A percentile compares a stretch with the other conserved stretches of the same genome.
These are phyloP conservation scores for Suillus fuscotomentosus DNA, from an alignment of 768 basidiomycete genomes.

Conservation along the genomic window DNA sequence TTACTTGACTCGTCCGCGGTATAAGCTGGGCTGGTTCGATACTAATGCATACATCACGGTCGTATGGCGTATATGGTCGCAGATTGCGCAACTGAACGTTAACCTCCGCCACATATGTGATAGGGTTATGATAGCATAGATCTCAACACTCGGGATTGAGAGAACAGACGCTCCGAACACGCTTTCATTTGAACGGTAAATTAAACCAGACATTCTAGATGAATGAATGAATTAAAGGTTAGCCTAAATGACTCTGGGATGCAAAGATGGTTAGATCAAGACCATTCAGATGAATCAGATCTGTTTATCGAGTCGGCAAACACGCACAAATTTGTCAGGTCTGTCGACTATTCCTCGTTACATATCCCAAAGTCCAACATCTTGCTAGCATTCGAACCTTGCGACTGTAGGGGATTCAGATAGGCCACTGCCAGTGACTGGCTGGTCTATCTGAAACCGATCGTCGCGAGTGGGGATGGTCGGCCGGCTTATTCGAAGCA, in stretches of 20 bases:
- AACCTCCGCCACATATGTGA: background rate
- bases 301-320: background rate
- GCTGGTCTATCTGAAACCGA: background rate
- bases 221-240: background rate
- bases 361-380: background rate
- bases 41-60: background rate
- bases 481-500: background rate
- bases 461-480: background rate
- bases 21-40: background rate
- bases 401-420: background rate
- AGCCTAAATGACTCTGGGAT: no score
- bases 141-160: background rate
- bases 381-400: background rate
- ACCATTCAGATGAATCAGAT: background rate
- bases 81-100: background rate
- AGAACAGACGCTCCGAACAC: background rate
- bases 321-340: background rate
- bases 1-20: background rate
- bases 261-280: no score
- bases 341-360: background rate
- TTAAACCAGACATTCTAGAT: background rate
- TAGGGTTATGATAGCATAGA: background rate
- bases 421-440: background rate
- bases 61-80: background rate
- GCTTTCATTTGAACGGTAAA: background rate